A percentile compares a stretch with the other conserved stretches of the same genome.
These are phyloP conservation scores for Lactarius deliciosus DNA, from an alignment of 768 basidiomycete species.

Conservation along the genomic window DNA sequence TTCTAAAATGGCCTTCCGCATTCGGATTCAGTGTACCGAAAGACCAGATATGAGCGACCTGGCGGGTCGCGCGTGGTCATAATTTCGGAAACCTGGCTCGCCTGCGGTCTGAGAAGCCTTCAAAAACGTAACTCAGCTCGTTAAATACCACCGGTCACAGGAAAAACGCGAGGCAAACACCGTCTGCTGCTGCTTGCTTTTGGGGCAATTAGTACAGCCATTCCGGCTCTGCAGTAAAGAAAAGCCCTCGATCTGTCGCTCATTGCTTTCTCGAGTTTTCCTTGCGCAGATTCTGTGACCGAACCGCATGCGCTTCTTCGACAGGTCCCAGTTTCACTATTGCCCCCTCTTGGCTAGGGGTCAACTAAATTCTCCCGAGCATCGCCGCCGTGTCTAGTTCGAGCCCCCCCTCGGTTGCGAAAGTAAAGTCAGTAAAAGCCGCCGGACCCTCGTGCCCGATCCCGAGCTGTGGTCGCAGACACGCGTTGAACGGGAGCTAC, in stretches of 20 bases:
- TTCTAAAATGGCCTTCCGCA: neutral
- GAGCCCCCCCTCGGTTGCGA: neutral
- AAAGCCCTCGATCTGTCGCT: neutral
- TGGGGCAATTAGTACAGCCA: neutral
- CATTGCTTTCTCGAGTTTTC: neutral
- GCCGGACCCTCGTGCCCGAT: neutral
- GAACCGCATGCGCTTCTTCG: neutral
- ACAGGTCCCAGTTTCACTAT: neutral
- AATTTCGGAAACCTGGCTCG: neutral
- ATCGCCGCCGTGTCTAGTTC: neutral
- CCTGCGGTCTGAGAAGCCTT: constrained; percentile 1
- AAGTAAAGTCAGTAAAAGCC: neutral
- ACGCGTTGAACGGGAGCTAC: neutral
- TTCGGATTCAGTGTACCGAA: neutral
- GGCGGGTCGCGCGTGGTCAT: neutral
- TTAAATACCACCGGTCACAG: constrained; percentile 3
- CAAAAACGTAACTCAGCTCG: neutral
- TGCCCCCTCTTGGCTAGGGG: neutral
- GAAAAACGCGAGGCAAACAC: neutral
- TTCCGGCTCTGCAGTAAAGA: neutral
- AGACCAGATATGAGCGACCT: constrained; percentile 4
- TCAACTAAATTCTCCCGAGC: neutral
- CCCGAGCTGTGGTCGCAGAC: neutral
- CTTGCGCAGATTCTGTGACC: neutral
- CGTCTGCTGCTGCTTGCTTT: neutral